These are phyloP conservation scores for Cucurbitaria berberidis DNA, from an alignment of 2,329 filamentous ascomycete genomes.

Conservation along the genomic window DNA sequence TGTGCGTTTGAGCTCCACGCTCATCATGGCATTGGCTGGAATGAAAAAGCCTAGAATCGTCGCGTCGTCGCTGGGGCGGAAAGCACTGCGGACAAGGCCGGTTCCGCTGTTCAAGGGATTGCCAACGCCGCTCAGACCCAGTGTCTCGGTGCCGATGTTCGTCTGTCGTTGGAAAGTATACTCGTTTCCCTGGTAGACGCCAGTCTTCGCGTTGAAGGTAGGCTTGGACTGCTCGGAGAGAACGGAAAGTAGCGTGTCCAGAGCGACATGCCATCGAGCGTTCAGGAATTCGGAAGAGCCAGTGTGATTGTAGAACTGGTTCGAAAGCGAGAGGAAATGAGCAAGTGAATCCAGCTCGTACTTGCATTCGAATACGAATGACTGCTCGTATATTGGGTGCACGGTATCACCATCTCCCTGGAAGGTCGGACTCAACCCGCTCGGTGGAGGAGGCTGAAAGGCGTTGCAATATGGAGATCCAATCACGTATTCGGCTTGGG, in stretches of 20 bases:
- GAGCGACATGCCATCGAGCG: slow-evolving; percentile 75
- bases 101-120: slow-evolving; percentile 88
- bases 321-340: slow-evolving; percentile 83
- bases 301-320: slow-evolving; percentile 84
- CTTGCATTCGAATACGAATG: slow-evolving; percentile 94
- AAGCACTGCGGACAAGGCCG: slow-evolving; percentile 86
- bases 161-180: slow-evolving; percentile 90
- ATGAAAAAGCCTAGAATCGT: slow-evolving; percentile 95
- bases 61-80: slow-evolving; percentile 93
- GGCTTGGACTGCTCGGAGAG: slow-evolving; percentile 78
- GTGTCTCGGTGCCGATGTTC: slow-evolving; percentile 84
- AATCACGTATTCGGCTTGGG: slow-evolving; percentile 93
- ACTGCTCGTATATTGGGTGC: slow-evolving; percentile 84
- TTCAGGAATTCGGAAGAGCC: slow-evolving; percentile 79
- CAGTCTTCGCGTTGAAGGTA: slow-evolving; percentile 76
- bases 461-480: slow-evolving; percentile 97
- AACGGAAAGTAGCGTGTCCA: slow-evolving; percentile 75
- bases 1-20: slow-evolving; percentile 80
- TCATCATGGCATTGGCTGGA: slow-evolving; percentile 95
- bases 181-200: slow-evolving; percentile 70
- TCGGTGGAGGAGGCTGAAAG: slow-evolving; percentile 91
- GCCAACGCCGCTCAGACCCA: slow-evolving; percentile 81
- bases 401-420: slow-evolving; percentile 86
- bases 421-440: slow-evolving; percentile 70
- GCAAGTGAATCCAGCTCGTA: slow-evolving; percentile 97